phyloP scores from a whole-genome alignment of 2,329 filamentous ascomycete genomes.

The Talaromyces funiculosus region DNA sequence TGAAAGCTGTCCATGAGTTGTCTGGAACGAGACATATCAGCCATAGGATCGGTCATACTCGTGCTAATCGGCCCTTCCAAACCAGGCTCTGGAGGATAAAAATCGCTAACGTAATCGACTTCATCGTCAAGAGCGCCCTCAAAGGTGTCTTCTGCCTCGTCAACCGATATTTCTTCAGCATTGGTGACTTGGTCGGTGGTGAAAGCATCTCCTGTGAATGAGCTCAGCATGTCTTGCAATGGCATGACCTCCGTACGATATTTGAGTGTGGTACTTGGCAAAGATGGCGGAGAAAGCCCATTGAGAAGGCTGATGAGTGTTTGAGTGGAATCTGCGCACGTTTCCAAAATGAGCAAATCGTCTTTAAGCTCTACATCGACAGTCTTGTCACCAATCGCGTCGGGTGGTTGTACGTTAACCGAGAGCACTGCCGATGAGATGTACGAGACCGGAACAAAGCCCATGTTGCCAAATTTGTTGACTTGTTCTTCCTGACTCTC shows the following conservation, averaged over 20 bases:
- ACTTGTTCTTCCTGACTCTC: conserved; percentile 41
- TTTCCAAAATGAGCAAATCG: conserved; percentile 83
- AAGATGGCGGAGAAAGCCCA: conserved; percentile 74
- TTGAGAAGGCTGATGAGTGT: conserved; percentile 76
- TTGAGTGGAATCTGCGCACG: conserved; percentile 94
- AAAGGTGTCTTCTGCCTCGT: conserved; percentile 38
- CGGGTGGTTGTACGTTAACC: conserved; percentile 55
- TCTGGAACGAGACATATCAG: conserved; percentile 33
- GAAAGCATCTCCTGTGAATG: conserved; percentile 83
- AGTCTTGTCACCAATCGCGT: conserved; percentile 56
- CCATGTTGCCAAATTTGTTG: conserved; percentile 52
- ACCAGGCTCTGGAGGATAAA: conserved; percentile 44
- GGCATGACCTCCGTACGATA: conserved; percentile 84
- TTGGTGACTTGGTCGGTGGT: conserved; percentile 30
- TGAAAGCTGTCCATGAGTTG: conserved; percentile 48
- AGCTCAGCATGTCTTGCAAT: conserved; percentile 80
- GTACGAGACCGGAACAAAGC: conserved; percentile 81
- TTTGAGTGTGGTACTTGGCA: conserved; percentile 74
- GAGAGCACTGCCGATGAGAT: conserved; percentile 73
- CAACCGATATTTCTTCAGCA: conserved; percentile 35
- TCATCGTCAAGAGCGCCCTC: conserved; percentile 37
- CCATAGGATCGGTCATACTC: conserved; percentile 37
- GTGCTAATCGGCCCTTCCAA: conserved; percentile 39
- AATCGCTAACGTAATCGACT: conserved; percentile 51
- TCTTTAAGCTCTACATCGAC: conserved; percentile 78